A percentile compares a stretch with the other conserved stretches of the same genome.
Conservation (phyloP, 1,284 basidiomycete species). For the Bjerkandera adusta region DNA sequence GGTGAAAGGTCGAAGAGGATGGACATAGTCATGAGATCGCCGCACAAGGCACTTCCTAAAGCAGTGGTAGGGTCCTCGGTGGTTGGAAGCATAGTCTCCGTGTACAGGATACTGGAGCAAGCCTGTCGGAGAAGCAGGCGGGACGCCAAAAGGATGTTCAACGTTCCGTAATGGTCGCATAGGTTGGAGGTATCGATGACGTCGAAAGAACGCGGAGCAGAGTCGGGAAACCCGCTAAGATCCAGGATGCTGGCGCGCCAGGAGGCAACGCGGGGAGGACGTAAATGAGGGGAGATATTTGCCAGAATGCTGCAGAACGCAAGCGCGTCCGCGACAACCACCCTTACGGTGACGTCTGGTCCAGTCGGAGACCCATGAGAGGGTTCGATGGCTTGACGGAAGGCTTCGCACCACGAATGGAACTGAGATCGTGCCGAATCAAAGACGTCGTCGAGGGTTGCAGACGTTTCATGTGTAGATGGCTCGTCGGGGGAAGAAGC, state of each 20-base stretch:
- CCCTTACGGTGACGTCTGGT: conserved; percentile 31
- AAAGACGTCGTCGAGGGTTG: not conserved
- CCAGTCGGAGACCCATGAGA: too few relatives aligned
- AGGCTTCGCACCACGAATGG: not conserved
- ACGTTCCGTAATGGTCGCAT: conserved; percentile 45
- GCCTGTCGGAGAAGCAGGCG: conserved; percentile 34
- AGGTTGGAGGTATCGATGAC: conserved; percentile 57
- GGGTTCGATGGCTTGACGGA: too few relatives aligned
- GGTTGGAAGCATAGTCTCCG: conserved; percentile 37
- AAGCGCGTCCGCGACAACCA: conserved; percentile 37
- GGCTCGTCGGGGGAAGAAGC: not conserved
- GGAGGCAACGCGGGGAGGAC: conserved; percentile 26
- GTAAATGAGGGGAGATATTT: not conserved
- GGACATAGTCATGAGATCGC: conserved; percentile 37
- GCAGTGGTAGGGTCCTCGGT: conserved; percentile 27
- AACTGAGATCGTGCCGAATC: not conserved
- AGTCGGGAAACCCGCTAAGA: conserved; percentile 2
- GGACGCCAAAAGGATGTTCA: conserved; percentile 45
- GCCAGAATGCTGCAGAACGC: conserved; percentile 32
- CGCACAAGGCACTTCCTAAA: conserved; percentile 35
- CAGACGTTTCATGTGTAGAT: too few relatives aligned
- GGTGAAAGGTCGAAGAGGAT: conserved; percentile 43
- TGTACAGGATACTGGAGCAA: conserved; percentile 36
- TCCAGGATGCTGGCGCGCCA: conserved; percentile 31
- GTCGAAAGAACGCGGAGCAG: conserved; percentile 42